phyloP scores from a whole-genome alignment of 2,329 filamentous ascomycete genomes.

The Fusarium fujikuroi region DNA sequence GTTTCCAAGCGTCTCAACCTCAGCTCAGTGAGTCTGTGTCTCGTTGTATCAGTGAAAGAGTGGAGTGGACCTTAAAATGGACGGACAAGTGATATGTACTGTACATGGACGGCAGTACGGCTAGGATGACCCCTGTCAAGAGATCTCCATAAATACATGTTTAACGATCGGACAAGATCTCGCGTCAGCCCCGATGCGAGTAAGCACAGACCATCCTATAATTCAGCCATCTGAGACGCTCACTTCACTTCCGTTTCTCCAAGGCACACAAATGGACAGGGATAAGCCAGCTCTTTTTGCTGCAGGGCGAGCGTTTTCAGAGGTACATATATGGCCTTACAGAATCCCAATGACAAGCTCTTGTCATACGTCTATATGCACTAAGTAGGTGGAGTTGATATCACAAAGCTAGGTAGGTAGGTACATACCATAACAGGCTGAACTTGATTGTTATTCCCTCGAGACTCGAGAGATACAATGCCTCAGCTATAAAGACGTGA shows the following conservation, averaged over 20 bases:
- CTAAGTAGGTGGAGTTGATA: background rate
- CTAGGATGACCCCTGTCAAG: conserved; percentile 9
- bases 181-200: conserved; percentile 31
- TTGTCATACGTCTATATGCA: background rate
- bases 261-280: background rate
- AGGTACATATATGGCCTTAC: background rate
- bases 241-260: background rate
- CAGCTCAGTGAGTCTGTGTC: background rate
- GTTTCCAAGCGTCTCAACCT: conserved; percentile 13
- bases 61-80: background rate
- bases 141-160: conserved; percentile 11
- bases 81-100: background rate
- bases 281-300: background rate
- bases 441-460: background rate
- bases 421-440: background rate
- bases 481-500: background rate
- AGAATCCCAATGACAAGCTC: background rate
- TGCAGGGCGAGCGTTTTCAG: background rate
- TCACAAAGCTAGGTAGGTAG: background rate
- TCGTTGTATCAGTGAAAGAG: background rate
- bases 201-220: conserved; percentile 34
- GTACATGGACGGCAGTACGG: background rate
- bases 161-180: conserved; percentile 40
- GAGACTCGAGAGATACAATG: background rate
- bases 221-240: conserved; percentile 7